phyloP scores from a whole-genome alignment of 2,329 filamentous ascomycete species.

The Verticillium nubilum region DNA sequence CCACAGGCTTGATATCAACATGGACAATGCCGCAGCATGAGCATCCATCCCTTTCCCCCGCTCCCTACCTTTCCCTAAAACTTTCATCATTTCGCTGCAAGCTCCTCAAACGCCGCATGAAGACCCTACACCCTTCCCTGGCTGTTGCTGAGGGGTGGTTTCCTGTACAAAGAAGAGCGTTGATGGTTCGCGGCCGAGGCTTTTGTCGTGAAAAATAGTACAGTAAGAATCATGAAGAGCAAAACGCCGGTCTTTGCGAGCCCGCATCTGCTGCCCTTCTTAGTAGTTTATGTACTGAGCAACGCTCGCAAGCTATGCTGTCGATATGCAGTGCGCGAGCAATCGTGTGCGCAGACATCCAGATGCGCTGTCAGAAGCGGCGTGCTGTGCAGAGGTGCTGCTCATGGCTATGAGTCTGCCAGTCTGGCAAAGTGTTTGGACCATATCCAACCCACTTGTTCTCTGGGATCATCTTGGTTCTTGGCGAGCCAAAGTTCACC shows the following conservation, averaged over 20 bases:
- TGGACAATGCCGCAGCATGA: background rate
- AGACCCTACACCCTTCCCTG: background rate
- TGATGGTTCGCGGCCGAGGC: background rate
- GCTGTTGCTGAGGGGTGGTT: background rate
- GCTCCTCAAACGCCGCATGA: background rate
- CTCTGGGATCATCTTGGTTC: constrained; percentile 84
- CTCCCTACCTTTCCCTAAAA: background rate
- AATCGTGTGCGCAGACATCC: background rate
- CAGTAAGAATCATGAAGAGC: background rate
- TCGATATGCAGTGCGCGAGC: background rate
- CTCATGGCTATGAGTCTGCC: constrained; percentile 37
- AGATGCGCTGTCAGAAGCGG: background rate
- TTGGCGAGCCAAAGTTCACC: constrained; percentile 96
- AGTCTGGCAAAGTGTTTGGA: constrained; percentile 88
- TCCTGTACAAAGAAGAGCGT: background rate
- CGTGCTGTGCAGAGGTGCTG: background rate
- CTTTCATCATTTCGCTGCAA: background rate
- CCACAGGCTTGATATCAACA: background rate
- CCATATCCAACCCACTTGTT: constrained; percentile 95
- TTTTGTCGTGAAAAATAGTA: background rate
- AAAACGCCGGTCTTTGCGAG: background rate
- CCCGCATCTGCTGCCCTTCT: background rate
- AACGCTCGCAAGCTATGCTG: background rate
- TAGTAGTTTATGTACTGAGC: background rate
- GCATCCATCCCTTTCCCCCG: background rate